Evolutionary conservation across 257 asterid species (phyloP).

Genomic region (Verbascum thapsus): DNA sequence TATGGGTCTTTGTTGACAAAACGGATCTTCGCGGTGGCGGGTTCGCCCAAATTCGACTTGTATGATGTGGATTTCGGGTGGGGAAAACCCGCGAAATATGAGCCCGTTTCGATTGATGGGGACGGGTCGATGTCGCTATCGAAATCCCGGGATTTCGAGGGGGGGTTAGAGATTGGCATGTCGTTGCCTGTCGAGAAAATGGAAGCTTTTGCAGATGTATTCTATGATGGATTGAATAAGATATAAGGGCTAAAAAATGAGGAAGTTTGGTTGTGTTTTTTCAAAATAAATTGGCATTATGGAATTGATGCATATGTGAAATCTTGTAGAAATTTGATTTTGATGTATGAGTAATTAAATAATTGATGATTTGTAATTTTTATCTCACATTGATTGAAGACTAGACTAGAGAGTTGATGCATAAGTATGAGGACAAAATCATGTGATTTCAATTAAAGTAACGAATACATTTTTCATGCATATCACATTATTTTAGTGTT

Average conservation of each 20-base stretch:
- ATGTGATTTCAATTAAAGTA: too few species aligned
- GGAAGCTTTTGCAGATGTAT: slow-evolving; percentile 33
- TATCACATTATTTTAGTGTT: too few species aligned
- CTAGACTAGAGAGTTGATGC: too few species aligned
- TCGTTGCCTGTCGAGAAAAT: slow-evolving; percentile 1
- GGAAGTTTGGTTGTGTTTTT: neutral
- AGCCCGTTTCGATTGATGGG: slow-evolving; percentile 13
- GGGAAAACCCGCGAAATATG: slow-evolving; percentile 22
- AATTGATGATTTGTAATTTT: too few species aligned
- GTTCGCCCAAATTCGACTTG: slow-evolving; percentile 17
- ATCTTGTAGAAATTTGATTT: too few species aligned
- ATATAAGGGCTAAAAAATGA: neutral
- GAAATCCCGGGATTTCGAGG: neutral
- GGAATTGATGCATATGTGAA: too few species aligned
- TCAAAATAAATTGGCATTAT: too few species aligned
- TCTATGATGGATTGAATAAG: slow-evolving; percentile 19
- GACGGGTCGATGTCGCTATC: slow-evolving; percentile 1
- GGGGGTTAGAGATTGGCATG: slow-evolving; percentile 20
- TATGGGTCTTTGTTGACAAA: neutral
- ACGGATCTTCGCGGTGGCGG: slow-evolving; percentile 24
- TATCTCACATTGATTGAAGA: too few species aligned
- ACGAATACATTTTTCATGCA: too few species aligned
- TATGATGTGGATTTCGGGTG: slow-evolving; percentile 26
- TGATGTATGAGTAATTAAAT: too few species aligned
- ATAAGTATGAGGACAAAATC: too few species aligned